Evolutionary conservation across 2,329 filamentous ascomycete genomes (phyloP).

Genomic region (Cryphonectria nitschkei): DNA sequence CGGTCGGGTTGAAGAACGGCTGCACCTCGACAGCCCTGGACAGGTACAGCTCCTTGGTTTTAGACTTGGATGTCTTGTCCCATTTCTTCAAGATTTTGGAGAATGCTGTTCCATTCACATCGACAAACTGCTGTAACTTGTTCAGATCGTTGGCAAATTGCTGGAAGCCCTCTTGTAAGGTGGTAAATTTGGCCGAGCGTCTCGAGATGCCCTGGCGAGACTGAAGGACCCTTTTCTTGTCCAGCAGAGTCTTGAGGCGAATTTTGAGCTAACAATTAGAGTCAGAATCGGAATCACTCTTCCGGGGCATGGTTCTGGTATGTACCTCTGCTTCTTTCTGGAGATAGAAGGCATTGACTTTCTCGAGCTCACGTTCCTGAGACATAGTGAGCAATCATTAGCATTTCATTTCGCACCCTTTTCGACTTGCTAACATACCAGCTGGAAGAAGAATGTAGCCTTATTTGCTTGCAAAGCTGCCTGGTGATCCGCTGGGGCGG

Average conservation of each 20-base stretch:
- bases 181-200: constrained; percentile 90
- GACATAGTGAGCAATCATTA: constrained; percentile 44
- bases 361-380: constrained; percentile 97
- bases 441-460: constrained; percentile 96
- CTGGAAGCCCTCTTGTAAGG: constrained; percentile 93
- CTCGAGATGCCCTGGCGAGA: constrained; percentile 80
- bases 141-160: constrained; percentile 96
- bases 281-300: constrained; percentile 3
- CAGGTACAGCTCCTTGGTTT: constrained; percentile 96
- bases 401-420: constrained; percentile 27
- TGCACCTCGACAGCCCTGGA: constrained; percentile 96
- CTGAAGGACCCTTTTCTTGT: constrained; percentile 92
- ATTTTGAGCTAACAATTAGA: constrained; percentile 75
- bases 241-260: constrained; percentile 85
- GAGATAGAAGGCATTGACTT: constrained; percentile 96
- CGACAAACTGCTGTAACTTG: constrained; percentile 97
- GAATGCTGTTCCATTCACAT: constrained; percentile 96
- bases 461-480: constrained; percentile 93
- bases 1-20: constrained; percentile 95
- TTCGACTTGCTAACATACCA: constrained; percentile 60
- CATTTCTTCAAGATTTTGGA: constrained; percentile 99
- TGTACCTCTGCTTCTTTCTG: constrained; percentile 95
- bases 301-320: neutral
- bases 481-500: constrained; percentile 71
- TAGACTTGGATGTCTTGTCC: constrained; percentile 99